Percentiles rank a stretch among this genome's conserved stretches.
These are phyloP conservation scores for Daedaleopsis sinensis DNA, from an alignment of 768 basidiomycete species.

Conservation along the genomic window DNA sequence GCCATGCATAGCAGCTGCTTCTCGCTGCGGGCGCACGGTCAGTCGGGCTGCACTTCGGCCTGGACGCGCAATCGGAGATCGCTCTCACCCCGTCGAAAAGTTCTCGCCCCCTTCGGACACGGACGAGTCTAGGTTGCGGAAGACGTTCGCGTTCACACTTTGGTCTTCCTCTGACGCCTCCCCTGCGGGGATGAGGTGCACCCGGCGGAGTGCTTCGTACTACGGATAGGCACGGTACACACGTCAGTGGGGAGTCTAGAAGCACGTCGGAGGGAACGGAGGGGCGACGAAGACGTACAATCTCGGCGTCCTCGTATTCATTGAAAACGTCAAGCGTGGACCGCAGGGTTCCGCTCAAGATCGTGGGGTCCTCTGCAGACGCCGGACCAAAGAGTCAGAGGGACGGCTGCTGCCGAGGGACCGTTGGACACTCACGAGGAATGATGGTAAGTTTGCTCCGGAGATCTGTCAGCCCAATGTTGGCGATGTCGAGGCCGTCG, in stretches of 20 bases:
- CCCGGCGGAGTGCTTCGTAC: conserved; percentile 85
- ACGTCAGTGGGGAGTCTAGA: conserved; percentile 1
- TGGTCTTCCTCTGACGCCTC: conserved; percentile 51
- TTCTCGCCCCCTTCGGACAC: conserved; percentile 89
- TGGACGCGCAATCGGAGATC: conserved; percentile 7
- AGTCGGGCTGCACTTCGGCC: conserved; percentile 1
- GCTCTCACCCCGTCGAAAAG: conserved; percentile 75
- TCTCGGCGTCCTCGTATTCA: conserved; percentile 83
- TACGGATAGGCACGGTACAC: conserved; percentile 30
- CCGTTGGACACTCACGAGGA: conserved; percentile 52
- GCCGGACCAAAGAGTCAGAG: background rate
- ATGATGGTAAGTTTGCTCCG: conserved; percentile 78
- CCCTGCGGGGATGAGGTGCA: conserved; percentile 71
- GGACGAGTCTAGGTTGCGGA: conserved; percentile 72
- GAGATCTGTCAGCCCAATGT: conserved; percentile 81
- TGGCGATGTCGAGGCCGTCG: conserved; percentile 79
- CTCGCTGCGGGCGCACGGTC: conserved; percentile 45
- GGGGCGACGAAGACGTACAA: conserved; percentile 48
- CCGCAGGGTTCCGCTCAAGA: conserved; percentile 80
- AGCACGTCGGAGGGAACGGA: background rate
- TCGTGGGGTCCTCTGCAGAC: conserved; percentile 80
- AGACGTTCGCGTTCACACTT: conserved; percentile 70
- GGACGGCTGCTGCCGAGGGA: background rate
- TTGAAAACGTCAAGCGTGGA: conserved; percentile 85
- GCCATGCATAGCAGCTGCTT: conserved; percentile 92